phyloP scores from a whole-genome alignment of 1,139 yeast genomes.

The Arxiozyma slooffiae region DNA sequence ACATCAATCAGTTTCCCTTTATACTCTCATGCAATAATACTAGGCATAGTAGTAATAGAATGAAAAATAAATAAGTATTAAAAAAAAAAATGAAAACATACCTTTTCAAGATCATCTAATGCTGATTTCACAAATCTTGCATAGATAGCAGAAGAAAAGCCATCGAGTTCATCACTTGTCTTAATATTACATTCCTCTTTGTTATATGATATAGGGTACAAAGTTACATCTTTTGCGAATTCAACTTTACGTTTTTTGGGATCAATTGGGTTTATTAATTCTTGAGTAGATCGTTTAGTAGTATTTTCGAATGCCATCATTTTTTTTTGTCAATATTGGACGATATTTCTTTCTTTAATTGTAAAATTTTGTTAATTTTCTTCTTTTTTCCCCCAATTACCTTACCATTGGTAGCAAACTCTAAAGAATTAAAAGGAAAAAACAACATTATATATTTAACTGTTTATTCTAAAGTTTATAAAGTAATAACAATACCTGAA shows the following conservation, averaged over 20 bases:
- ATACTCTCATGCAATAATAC: not conserved
- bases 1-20: not conserved
- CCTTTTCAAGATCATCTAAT: conserved; percentile 56
- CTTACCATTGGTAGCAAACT: too few species aligned
- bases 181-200: conserved; percentile 5
- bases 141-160: conserved; percentile 43
- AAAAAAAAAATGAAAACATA: conserved; percentile 29
- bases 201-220: conserved; percentile 9
- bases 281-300: conserved; percentile 21
- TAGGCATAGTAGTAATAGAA: not conserved
- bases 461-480: not conserved
- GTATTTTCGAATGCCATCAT: conserved; percentile 30
- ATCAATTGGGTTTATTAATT: conserved; percentile 12
- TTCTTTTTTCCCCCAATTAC: not conserved
- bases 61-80: too few species aligned
- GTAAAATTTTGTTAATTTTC: not conserved
- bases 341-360: not conserved
- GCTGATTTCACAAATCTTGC: conserved; percentile 58
- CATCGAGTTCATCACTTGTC: conserved; percentile 9
- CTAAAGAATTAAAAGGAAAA: too few species aligned
- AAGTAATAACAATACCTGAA: not conserved
- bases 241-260: conserved; percentile 28
- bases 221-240: conserved; percentile 22
- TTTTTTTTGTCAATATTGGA: conserved; percentile 6
- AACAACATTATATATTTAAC: too few species aligned